These are phyloP conservation scores for Phylloporus sp. DNA, from an alignment of 1,284 basidiomycete species.

Conservation along the genomic window DNA sequence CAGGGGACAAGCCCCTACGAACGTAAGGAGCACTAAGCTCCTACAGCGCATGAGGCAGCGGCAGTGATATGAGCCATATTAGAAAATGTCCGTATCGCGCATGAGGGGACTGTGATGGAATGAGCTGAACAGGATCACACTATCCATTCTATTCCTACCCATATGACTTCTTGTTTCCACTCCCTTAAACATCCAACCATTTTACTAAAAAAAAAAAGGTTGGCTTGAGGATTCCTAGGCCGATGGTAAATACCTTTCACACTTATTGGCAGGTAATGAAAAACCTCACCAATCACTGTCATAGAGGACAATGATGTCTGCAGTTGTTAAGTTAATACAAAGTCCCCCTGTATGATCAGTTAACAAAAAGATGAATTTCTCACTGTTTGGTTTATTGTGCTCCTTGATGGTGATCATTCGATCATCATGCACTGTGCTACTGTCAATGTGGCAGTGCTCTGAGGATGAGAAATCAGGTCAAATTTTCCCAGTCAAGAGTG, in stretches of 20 bases:
- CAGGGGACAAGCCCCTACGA: too few relatives aligned
- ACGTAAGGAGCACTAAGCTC: too few relatives aligned
- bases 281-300: constrained; percentile 88
- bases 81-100: too few relatives aligned
- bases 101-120: too few relatives aligned
- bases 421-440: constrained; percentile 94
- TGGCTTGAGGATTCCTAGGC: constrained; percentile 94
- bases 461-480: constrained; percentile 6
- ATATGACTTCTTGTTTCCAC: too few relatives aligned
- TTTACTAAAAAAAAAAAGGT: too few relatives aligned
- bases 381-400: constrained; percentile 94
- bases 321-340: constrained; percentile 96
- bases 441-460: constrained; percentile 98
- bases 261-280: not conserved
- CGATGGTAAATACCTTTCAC: constrained; percentile 16
- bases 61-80: too few relatives aligned
- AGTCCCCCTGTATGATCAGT: constrained; percentile 98
- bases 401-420: constrained; percentile 97
- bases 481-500: not conserved
- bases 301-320: constrained; percentile 97
- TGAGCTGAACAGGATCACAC: too few relatives aligned
- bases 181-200: too few relatives aligned
- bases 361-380: constrained; percentile 97
- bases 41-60: too few relatives aligned
- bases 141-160: too few relatives aligned